A percentile compares a stretch with the other conserved stretches of the same genome.
phyloP scores from a whole-genome alignment of 768 basidiomycete genomes.

The Amanita phalloides region DNA sequence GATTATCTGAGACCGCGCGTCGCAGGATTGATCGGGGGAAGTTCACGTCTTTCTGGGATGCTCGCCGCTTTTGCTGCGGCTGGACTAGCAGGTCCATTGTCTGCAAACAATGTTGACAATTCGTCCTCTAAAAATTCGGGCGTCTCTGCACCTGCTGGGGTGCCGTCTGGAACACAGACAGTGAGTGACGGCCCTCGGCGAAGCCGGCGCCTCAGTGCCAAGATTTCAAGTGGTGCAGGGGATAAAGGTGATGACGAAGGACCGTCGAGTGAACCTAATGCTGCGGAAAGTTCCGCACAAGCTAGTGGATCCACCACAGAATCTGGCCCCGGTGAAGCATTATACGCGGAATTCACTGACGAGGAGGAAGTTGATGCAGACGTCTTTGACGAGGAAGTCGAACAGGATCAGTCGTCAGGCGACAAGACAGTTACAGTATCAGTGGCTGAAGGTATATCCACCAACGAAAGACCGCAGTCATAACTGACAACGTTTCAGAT shows the following conservation, averaged over 20 bases:
- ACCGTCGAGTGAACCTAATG: slow-evolving; percentile 4
- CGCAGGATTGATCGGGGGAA: slow-evolving; percentile 52
- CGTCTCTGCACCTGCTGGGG: slow-evolving; percentile 11
- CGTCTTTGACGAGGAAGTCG: slow-evolving; percentile 82
- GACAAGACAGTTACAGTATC: slow-evolving; percentile 86
- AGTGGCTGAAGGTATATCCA: slow-evolving; percentile 56
- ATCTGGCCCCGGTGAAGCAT: slow-evolving; percentile 41
- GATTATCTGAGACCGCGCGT: slow-evolving; percentile 92
- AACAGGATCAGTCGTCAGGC: slow-evolving; percentile 53
- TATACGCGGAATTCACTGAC: slow-evolving; percentile 70
- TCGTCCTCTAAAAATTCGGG: slow-evolving; percentile 20
- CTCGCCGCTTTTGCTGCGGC: slow-evolving; percentile 74
- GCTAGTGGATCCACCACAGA: slow-evolving; percentile 19
- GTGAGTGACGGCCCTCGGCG: slow-evolving; percentile 42
- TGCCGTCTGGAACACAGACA: slow-evolving; percentile 29
- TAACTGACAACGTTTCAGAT: slow-evolving; percentile 32
- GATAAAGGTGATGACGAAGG: slow-evolving; percentile 8
- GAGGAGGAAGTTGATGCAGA: slow-evolving; percentile 88
- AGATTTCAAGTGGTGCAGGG: slow-evolving; percentile 27
- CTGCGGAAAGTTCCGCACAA: slow-evolving; percentile 6
- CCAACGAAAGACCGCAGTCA: slow-evolving; percentile 4
- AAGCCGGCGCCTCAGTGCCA: slow-evolving; percentile 76
- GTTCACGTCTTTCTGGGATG: slow-evolving; percentile 74
- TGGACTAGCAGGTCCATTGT: slow-evolving; percentile 46
- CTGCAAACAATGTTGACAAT: slow-evolving; percentile 22